A percentile compares a stretch with the other conserved stretches of the same genome.
Conservation (phyloP, 768 basidiomycete genomes). For the Candolleomyces efflorescens region DNA sequence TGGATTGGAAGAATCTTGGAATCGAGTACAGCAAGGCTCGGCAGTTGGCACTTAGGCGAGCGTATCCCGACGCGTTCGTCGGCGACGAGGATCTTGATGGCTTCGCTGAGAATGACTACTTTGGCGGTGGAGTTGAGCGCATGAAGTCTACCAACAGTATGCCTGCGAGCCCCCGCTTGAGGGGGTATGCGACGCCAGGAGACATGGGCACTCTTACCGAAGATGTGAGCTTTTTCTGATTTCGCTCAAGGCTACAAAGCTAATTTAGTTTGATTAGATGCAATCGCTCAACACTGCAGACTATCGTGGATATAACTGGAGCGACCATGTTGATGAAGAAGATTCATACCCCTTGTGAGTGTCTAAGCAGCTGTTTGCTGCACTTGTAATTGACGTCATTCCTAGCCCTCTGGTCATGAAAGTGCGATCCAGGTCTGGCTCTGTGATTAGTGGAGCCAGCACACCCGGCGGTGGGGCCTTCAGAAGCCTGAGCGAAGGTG, state of each 20-base stretch:
- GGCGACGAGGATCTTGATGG: slow-evolving; percentile 47
- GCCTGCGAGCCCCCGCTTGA: slow-evolving; percentile 84
- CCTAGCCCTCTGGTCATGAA: slow-evolving; percentile 85
- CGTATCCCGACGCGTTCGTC: slow-evolving; percentile 93
- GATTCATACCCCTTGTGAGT: slow-evolving; percentile 88
- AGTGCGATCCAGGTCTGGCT: slow-evolving; percentile 77
- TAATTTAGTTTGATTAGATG: slow-evolving; percentile 49
- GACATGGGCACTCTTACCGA: slow-evolving; percentile 89
- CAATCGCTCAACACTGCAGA: slow-evolving; percentile 83
- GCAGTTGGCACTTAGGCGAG: slow-evolving; percentile 85
- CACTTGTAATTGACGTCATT: slow-evolving; percentile 1
- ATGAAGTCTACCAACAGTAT: slow-evolving; percentile 63
- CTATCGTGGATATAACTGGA: slow-evolving; percentile 70
- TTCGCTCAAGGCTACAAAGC: neutral
- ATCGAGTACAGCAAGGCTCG: slow-evolving; percentile 96
- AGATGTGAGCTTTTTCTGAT: slow-evolving; percentile 46
- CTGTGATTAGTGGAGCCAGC: slow-evolving; percentile 64
- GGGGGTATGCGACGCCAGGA: slow-evolving; percentile 87
- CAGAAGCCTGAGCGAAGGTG: slow-evolving; percentile 81
- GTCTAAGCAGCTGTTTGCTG: slow-evolving; percentile 5
- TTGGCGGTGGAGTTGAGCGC: slow-evolving; percentile 61
- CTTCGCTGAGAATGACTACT: slow-evolving; percentile 37
- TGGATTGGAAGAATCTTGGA: slow-evolving; percentile 99
- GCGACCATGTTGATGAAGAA: slow-evolving; percentile 75
- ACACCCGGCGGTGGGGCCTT: slow-evolving; percentile 85